Evolutionary conservation across 768 basidiomycete genomes (phyloP).

Genomic region (Hypholoma sublateritium): DNA sequence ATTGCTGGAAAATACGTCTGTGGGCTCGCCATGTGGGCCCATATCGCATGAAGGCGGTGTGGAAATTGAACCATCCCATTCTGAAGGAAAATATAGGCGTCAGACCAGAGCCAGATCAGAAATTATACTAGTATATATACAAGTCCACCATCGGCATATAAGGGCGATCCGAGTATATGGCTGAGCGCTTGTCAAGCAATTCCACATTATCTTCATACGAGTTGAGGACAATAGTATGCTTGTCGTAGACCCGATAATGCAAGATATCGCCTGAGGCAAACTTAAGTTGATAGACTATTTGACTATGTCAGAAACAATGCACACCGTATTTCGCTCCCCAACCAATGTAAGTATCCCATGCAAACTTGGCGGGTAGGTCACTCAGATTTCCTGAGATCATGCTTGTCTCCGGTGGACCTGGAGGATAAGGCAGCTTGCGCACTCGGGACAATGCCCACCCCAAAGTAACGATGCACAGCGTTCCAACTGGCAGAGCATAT

Average conservation of each 20-base stretch:
- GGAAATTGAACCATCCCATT: conserved; percentile 34
- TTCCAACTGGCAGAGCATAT: no score
- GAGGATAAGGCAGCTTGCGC: not conserved
- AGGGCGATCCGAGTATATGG: conserved; percentile 7
- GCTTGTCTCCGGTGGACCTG: not conserved
- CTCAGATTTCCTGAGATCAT: conserved; percentile 7
- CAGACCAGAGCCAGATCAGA: not conserved
- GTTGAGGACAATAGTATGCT: conserved; percentile 9
- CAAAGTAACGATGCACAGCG: not conserved
- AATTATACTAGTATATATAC: not conserved
- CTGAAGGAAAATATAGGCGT: not conserved
- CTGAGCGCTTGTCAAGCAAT: conserved; percentile 10
- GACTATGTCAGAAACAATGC: not conserved
- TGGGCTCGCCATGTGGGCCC: conserved; percentile 34
- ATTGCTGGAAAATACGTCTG: conserved; percentile 33
- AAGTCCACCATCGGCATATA: conserved; percentile 4
- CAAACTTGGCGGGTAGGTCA: not conserved
- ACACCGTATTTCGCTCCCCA: not conserved
- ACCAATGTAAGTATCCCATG: not conserved
- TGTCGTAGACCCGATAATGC: not conserved
- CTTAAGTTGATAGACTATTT: not conserved
- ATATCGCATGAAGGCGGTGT: conserved; percentile 30
- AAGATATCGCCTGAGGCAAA: not conserved
- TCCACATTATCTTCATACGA: conserved; percentile 10
- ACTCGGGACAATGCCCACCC: not conserved